A percentile compares a stretch with the other conserved stretches of the same genome.
Evolutionary conservation across 2,329 filamentous ascomycete genomes (phyloP).

Genomic region (Penicillium freii): DNA sequence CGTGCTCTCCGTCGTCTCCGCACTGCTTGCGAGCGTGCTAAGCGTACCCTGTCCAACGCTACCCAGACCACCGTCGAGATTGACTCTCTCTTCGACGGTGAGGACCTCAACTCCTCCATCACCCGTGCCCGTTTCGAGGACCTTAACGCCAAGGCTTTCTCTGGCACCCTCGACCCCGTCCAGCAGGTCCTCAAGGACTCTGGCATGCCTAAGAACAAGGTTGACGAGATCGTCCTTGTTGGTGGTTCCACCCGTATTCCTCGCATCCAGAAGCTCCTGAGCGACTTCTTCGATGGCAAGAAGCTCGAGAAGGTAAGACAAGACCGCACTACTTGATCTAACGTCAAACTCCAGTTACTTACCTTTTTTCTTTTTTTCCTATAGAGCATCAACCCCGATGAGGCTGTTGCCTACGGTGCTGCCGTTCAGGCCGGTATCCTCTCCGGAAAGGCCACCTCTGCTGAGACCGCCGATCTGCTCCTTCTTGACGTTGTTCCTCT

Average conservation of each 20-base stretch:
- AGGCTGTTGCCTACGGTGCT: conserved; percentile 98
- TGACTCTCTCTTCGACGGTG: conserved; percentile 95
- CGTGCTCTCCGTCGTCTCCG: conserved; percentile 93
- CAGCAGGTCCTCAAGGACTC: conserved; percentile 96
- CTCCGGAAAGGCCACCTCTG: conserved; percentile 94
- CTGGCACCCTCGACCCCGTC: conserved; percentile 90
- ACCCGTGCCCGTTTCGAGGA: conserved; percentile 99
- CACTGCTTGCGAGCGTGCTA: conserved; percentile 98
- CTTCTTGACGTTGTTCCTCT: conserved; percentile 95
- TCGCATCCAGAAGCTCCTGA: conserved; percentile 97
- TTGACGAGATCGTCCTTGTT: conserved; percentile 98
- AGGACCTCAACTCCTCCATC: conserved; percentile 96
- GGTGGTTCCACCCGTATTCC: conserved; percentile 99
- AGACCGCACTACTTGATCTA: not conserved
- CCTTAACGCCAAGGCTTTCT: conserved; percentile 92
- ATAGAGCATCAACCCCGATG: conserved; percentile 94
- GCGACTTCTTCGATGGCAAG: conserved; percentile 99
- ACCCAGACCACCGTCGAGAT: conserved; percentile 98
- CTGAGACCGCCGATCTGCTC: conserved; percentile 90
- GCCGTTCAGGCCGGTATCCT: conserved; percentile 98
- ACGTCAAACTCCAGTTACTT: conserved; percentile 4
- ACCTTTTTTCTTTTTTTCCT: not conserved
- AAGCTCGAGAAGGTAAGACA: conserved; percentile 83
- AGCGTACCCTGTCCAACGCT: conserved; percentile 96
- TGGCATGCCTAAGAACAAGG: conserved; percentile 78